Percentiles rank a stretch among this genome's conserved stretches.
phyloP scores from a whole-genome alignment of 2,329 filamentous ascomycete genomes.

The Simplicillium sp. region DNA sequence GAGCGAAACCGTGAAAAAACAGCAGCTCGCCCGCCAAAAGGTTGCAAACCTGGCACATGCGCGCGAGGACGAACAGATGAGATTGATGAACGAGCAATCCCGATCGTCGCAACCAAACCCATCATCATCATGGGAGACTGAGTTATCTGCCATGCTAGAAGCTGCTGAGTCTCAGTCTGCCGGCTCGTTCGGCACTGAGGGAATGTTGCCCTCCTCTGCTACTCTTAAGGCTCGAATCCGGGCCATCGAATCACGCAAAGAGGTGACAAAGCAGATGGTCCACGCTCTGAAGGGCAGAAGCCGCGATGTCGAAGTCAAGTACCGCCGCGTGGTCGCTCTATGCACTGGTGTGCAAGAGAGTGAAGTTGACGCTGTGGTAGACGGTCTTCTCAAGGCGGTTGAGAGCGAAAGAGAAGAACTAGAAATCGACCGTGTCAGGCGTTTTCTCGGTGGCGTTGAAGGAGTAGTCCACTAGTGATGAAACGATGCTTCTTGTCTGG shows the following conservation, averaged over 20 bases:
- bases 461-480: slow-evolving; percentile 37
- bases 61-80: slow-evolving; percentile 57
- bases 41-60: slow-evolving; percentile 71
- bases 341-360: slow-evolving; percentile 73
- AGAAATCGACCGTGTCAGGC: slow-evolving; percentile 66
- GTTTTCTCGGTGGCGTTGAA: slow-evolving; percentile 74
- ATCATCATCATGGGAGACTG: slow-evolving; percentile 43
- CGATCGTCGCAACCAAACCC: slow-evolving; percentile 32
- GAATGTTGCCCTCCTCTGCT: slow-evolving; percentile 46
- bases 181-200: slow-evolving; percentile 26
- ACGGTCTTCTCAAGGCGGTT: slow-evolving; percentile 73
- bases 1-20: slow-evolving; percentile 53
- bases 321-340: slow-evolving; percentile 76
- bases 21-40: slow-evolving; percentile 58
- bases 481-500: neutral
- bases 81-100: slow-evolving; percentile 30
- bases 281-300: slow-evolving; percentile 67
- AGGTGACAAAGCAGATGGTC: slow-evolving; percentile 57
- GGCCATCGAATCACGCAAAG: slow-evolving; percentile 62
- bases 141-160: slow-evolving; percentile 38
- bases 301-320: slow-evolving; percentile 77
- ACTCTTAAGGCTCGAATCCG: slow-evolving; percentile 59
- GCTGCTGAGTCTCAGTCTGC: slow-evolving; percentile 25
- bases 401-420: slow-evolving; percentile 76
- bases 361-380: slow-evolving; percentile 72